phyloP scores from a whole-genome alignment of 148 eudicot species.

The Chenopodium album region DNA sequence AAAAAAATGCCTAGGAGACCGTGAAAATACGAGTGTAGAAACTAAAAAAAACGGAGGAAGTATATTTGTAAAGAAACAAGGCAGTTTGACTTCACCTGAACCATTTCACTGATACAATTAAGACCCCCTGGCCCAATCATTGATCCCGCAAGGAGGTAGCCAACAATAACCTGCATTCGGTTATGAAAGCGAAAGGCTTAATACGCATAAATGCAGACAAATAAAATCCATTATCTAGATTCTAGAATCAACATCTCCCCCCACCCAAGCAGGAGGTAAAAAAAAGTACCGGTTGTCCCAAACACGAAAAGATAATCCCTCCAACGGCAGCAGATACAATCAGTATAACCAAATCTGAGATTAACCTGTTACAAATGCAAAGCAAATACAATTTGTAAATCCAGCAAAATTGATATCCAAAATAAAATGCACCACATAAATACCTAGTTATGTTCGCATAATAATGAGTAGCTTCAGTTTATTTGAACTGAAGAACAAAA shows the following conservation, averaged over 20 bases:
- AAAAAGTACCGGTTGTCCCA: constrained; percentile 86
- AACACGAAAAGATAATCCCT: constrained; percentile 87
- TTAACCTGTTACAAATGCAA: constrained; percentile 55
- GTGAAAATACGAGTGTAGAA: too few species aligned
- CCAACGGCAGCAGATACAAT: constrained; percentile 98
- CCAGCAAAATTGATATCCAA: background rate
- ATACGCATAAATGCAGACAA: background rate
- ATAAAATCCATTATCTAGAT: background rate
- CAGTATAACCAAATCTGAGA: constrained; percentile 89
- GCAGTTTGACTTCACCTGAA: constrained; percentile 55
- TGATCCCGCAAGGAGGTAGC: constrained; percentile 98
- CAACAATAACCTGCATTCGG: constrained; percentile 79
- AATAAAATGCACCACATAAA: background rate
- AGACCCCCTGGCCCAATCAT: constrained; percentile 96
- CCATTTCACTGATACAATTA: constrained; percentile 89
- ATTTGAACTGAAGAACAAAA: background rate
- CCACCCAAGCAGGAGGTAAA: constrained; percentile 20
- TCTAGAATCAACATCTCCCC: background rate
- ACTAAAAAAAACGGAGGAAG: too few species aligned
- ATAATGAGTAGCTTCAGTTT: background rate
- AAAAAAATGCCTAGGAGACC: too few species aligned
- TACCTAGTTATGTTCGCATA: background rate
- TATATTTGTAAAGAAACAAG: background rate
- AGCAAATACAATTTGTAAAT: background rate
- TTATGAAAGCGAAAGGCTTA: constrained; percentile 4